Evolutionary conservation across 768 basidiomycete species (phyloP).

Genomic region (Kwoniella dendrophila): DNA sequence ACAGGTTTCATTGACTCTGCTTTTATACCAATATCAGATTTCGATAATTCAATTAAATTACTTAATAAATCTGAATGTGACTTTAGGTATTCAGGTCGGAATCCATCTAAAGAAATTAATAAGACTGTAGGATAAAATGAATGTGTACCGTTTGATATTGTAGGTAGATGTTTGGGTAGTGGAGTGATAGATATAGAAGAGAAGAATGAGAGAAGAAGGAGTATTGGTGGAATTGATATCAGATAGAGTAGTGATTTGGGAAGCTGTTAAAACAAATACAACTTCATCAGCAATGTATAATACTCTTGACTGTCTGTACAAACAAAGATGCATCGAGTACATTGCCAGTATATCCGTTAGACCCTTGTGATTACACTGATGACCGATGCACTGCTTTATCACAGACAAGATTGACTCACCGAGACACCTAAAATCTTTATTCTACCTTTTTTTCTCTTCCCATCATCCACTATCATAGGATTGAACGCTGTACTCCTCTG

Average conservation of each 20-base stretch:
- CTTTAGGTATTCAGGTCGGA: conserved; percentile 28
- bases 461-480: neutral
- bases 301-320: too few species aligned
- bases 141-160: conserved; percentile 30
- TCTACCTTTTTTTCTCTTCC: neutral
- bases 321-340: too few species aligned
- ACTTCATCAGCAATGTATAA: too few species aligned
- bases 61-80: conserved; percentile 25
- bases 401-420: too few species aligned
- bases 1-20: conserved; percentile 86
- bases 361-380: too few species aligned
- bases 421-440: conserved; percentile 6
- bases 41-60: conserved; percentile 20
- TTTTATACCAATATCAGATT: conserved; percentile 63
- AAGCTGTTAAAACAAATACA: conserved; percentile 11
- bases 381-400: too few species aligned
- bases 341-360: too few species aligned
- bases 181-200: neutral
- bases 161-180: neutral
- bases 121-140: conserved; percentile 29
- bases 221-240: conserved; percentile 15
- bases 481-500: neutral
- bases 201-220: conserved; percentile 13
- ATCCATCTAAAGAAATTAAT: conserved; percentile 35
- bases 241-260: conserved; percentile 28